These are phyloP conservation scores for Trichoderma sp. DNA, from an alignment of 2,329 filamentous ascomycete genomes.

Conservation along the genomic window DNA sequence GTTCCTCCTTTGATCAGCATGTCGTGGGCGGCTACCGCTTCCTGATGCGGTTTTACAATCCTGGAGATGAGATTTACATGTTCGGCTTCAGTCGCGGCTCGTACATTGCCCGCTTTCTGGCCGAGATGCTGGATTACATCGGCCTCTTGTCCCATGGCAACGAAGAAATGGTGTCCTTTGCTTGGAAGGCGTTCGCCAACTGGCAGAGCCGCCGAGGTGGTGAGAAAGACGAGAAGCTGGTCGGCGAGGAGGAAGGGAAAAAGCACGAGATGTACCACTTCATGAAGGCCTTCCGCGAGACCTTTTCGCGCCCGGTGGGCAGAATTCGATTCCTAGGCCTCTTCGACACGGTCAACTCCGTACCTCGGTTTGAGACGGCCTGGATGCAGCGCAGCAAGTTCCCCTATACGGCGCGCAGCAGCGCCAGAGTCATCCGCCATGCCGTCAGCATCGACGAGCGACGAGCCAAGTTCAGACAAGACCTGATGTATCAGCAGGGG, in stretches of 20 bases:
- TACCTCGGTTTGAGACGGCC: conserved; percentile 72
- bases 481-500: conserved; percentile 61
- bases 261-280: conserved; percentile 67
- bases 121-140: conserved; percentile 83
- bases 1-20: conserved; percentile 78
- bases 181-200: conserved; percentile 78
- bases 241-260: conserved; percentile 37
- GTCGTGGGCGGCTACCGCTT: conserved; percentile 83
- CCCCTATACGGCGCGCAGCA: conserved; percentile 64
- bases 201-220: conserved; percentile 66
- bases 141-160: conserved; percentile 80
- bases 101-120: conserved; percentile 73
- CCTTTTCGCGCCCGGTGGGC: conserved; percentile 74
- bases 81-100: conserved; percentile 75
- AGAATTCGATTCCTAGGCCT: conserved; percentile 76
- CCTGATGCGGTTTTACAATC: conserved; percentile 71
- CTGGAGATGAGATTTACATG: conserved; percentile 68
- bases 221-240: conserved; percentile 48
- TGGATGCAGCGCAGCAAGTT: conserved; percentile 82
- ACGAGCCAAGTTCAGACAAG: conserved; percentile 71
- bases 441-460: conserved; percentile 72
- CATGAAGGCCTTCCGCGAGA: conserved; percentile 79
- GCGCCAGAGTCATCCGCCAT: conserved; percentile 65
- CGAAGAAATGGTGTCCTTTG: conserved; percentile 81
- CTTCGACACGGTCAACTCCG: conserved; percentile 81